Evolutionary conservation across 768 basidiomycete species (phyloP).

Genomic region (button mushroom (Agaricus bisporus)): DNA sequence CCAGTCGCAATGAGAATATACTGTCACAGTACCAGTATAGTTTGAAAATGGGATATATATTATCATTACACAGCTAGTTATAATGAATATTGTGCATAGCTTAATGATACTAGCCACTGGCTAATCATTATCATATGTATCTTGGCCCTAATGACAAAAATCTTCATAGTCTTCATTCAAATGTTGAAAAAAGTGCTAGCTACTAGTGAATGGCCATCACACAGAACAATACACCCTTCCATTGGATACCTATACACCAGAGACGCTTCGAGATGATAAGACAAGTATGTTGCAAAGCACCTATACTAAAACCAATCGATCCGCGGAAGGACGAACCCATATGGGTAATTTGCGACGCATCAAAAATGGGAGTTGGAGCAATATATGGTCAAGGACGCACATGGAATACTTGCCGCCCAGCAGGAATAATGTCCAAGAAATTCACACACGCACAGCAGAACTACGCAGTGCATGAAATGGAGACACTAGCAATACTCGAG

Average conservation of each 20-base stretch:
- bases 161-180: too few species aligned
- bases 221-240: constrained; percentile 21
- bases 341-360: constrained; percentile 23
- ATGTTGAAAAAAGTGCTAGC: too few species aligned
- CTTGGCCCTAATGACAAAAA: too few species aligned
- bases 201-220: constrained; percentile 18
- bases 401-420: constrained; percentile 19
- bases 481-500: constrained; percentile 19
- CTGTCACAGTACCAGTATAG: too few species aligned
- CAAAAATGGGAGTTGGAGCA: constrained; percentile 18
- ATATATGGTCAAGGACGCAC: constrained; percentile 22
- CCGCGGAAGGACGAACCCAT: constrained; percentile 16
- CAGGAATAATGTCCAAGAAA: constrained; percentile 23
- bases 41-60: too few species aligned
- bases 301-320: constrained; percentile 19
- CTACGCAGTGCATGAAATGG: constrained; percentile 21
- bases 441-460: constrained; percentile 22
- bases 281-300: constrained; percentile 15
- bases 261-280: constrained; percentile 12
- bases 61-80: too few species aligned
- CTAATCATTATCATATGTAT: too few species aligned
- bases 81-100: too few species aligned
- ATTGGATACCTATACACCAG: neutral
- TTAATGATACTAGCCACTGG: too few species aligned
- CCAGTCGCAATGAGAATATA: too few species aligned